Conservation (phyloP, 192 early-diverging fungal species). For the Backusella luteola region DNA sequence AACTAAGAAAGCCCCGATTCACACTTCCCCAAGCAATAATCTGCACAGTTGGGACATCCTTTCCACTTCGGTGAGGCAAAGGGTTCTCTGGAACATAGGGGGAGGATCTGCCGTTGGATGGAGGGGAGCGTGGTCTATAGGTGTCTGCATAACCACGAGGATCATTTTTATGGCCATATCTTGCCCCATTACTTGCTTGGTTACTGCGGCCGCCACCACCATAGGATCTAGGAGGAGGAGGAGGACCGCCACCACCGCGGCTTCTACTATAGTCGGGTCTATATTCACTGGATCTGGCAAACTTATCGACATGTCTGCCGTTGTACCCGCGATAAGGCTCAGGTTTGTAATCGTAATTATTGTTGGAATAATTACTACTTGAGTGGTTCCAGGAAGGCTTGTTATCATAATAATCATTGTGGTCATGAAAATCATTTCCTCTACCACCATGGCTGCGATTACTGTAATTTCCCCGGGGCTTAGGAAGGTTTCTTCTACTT, state of each 20-base stretch:
- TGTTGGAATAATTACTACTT: background rate
- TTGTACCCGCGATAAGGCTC: background rate
- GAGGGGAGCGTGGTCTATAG: background rate
- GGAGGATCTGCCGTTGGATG: background rate
- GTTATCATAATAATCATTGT: background rate
- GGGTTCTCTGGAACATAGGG: background rate
- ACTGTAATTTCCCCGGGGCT: background rate
- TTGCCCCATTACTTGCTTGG: background rate
- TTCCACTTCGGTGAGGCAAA: background rate
- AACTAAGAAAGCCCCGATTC: background rate
- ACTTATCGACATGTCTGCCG: background rate
- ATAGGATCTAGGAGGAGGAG: background rate
- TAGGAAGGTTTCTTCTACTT: background rate
- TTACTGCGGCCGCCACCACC: background rate
- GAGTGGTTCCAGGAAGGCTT: background rate
- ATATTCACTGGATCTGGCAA: constrained; percentile 4
- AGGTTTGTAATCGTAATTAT: constrained; percentile 5
- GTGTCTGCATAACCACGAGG: background rate
- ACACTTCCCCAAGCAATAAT: constrained; percentile 11
- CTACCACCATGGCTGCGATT: background rate
- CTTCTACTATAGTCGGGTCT: constrained; percentile 1
- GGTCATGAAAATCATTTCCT: background rate
- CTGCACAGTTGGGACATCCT: constrained; percentile 13
- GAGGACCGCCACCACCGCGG: no score
- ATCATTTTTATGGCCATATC: background rate